Evolutionary conservation across 148 eudicot species (phyloP).

Genomic region (Vaccinium vitisidaea): DNA sequence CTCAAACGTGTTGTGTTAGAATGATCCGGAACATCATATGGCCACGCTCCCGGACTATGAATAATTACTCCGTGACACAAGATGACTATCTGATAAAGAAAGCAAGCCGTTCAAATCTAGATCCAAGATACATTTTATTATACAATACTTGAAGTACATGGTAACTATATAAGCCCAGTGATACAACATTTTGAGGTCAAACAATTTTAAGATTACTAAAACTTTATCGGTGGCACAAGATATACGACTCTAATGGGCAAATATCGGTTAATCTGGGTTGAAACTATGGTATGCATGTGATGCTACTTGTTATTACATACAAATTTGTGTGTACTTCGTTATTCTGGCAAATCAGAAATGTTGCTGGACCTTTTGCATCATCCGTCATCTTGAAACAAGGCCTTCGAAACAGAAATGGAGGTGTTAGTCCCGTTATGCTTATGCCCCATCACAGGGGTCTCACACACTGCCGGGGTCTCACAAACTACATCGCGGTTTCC

Average conservation of each 20-base stretch:
- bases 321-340: background rate
- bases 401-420: slow-evolving; percentile 49
- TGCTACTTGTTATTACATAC: background rate
- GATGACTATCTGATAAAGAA: background rate
- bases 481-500: slow-evolving; percentile 55
- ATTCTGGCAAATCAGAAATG: background rate
- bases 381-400: slow-evolving; percentile 63
- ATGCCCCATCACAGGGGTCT: slow-evolving; percentile 29
- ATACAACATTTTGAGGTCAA: background rate
- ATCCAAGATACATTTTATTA: background rate
- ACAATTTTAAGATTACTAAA: background rate
- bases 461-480: slow-evolving; percentile 56
- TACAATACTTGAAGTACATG: background rate
- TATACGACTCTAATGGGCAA: slow-evolving; percentile 6
- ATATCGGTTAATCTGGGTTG: slow-evolving; percentile 1
- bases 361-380: slow-evolving; percentile 3
- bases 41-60: too few species aligned
- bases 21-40: too few species aligned
- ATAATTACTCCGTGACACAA: background rate
- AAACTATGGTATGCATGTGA: background rate
- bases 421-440: slow-evolving; percentile 37
- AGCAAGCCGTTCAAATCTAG: background rate
- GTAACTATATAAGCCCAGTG: background rate
- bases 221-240: slow-evolving; percentile 1
- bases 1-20: too few species aligned